These are phyloP conservation scores for Aspergillus arachidicola DNA, from an alignment of 2,329 filamentous ascomycete genomes.

Conservation along the genomic window DNA sequence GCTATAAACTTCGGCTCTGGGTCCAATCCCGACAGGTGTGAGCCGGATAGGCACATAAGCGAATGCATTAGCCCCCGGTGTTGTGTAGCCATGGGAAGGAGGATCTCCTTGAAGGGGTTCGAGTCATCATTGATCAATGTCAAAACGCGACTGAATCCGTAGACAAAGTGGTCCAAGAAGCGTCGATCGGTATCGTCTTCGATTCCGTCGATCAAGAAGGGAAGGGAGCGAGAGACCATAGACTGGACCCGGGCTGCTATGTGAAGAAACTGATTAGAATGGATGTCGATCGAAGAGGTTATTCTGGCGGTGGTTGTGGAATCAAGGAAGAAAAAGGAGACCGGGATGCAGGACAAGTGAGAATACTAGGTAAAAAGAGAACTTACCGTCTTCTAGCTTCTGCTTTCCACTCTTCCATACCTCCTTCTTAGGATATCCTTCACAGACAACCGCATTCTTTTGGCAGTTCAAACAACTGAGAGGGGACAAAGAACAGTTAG, in stretches of 20 bases:
- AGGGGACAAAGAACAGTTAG: neutral
- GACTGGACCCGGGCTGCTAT: constrained; percentile 35
- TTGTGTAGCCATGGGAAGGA: constrained; percentile 78
- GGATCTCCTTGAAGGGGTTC: constrained; percentile 83
- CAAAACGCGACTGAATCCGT: constrained; percentile 75
- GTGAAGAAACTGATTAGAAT: constrained; percentile 12
- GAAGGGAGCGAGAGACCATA: constrained; percentile 48
- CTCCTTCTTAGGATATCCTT: constrained; percentile 84
- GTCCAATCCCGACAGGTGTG: constrained; percentile 63
- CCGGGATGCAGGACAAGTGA: neutral
- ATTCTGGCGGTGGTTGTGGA: neutral
- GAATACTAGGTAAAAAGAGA: neutral
- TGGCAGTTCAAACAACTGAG: constrained; percentile 70
- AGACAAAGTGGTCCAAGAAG: constrained; percentile 82
- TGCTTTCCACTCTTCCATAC: constrained; percentile 86
- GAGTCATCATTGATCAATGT: constrained; percentile 79
- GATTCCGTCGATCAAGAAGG: constrained; percentile 73
- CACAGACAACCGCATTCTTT: constrained; percentile 89
- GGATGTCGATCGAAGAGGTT: neutral
- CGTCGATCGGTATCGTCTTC: constrained; percentile 78
- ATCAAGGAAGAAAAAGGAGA: neutral
- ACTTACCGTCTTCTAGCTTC: constrained; percentile 65
- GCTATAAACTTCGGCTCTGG: constrained; percentile 55
- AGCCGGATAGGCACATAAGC: constrained; percentile 79
- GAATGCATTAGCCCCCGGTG: constrained; percentile 89